Conservation (phyloP, 2,329 filamentous ascomycete genomes). For the Colletotrichum sp. region DNA sequence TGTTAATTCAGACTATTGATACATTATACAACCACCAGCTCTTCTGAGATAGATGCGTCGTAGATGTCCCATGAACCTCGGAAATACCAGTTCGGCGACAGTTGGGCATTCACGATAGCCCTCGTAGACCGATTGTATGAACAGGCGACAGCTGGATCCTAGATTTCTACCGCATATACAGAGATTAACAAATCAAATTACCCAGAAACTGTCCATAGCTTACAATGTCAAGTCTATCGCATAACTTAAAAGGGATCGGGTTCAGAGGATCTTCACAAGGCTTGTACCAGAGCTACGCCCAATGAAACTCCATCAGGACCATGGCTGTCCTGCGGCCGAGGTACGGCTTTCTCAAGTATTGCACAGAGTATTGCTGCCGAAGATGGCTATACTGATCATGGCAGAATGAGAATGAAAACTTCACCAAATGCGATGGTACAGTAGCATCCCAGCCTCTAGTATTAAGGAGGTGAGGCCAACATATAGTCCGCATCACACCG, state of each 20-base stretch:
- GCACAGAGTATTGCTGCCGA: background rate
- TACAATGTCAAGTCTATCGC: background rate
- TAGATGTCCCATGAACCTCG: background rate
- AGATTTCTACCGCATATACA: background rate
- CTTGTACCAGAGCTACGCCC: background rate
- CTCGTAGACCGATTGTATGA: background rate
- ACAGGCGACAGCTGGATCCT: background rate
- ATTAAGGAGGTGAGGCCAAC: background rate
- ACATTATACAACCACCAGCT: too few species aligned
- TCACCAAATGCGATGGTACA: background rate
- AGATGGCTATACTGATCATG: background rate
- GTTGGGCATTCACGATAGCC: background rate
- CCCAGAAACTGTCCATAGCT: background rate
- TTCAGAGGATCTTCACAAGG: background rate
- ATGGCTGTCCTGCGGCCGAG: background rate
- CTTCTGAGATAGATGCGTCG: background rate
- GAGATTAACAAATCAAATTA: background rate
- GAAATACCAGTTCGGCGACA: background rate
- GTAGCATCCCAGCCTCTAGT: background rate
- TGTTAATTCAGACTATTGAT: too few species aligned
- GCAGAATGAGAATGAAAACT: background rate
- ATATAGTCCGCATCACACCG: background rate
- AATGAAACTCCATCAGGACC: background rate
- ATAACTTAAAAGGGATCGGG: too few species aligned
- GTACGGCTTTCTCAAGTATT: background rate